These are phyloP conservation scores for Nitzschia inconspicua DNA, from an alignment of 108 stramenopile species.

Conservation along the genomic window DNA sequence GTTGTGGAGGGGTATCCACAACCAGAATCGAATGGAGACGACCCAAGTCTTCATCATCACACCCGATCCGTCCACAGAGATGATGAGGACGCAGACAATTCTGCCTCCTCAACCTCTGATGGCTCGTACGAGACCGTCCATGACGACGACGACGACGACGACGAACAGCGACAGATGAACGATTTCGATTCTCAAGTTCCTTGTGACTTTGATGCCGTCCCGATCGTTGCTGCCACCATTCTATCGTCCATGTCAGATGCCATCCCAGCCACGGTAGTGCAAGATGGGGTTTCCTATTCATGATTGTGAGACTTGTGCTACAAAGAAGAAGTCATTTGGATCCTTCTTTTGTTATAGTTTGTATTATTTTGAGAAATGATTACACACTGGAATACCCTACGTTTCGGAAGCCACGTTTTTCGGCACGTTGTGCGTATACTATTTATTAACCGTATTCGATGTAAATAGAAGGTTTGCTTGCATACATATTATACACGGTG, in stretches of 20 bases:
- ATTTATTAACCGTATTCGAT: no score
- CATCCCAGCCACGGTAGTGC: not conserved
- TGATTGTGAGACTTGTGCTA: no score
- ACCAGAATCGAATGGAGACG: not conserved
- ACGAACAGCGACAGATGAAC: not conserved
- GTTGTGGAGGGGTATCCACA: not conserved
- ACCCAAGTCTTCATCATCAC: not conserved
- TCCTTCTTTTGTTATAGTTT: no score
- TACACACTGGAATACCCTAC: no score
- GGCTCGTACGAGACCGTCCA: not conserved
- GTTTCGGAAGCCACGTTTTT: no score
- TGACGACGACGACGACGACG: not conserved
- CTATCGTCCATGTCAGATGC: not conserved
- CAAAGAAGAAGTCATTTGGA: no score
- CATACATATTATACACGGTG: no score
- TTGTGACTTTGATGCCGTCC: conserved; percentile 21
- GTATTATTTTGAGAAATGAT: no score
- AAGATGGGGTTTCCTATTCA: not conserved
- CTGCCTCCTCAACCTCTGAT: not conserved
- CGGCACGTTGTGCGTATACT: no score
- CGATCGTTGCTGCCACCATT: conserved; percentile 22
- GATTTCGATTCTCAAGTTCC: conserved; percentile 23
- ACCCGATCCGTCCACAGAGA: not conserved
- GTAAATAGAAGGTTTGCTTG: no score
- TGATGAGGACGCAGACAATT: not conserved